phyloP scores from a whole-genome alignment of 192 early-diverging fungal species.

The Tieghemiomyces parasiticus region DNA sequence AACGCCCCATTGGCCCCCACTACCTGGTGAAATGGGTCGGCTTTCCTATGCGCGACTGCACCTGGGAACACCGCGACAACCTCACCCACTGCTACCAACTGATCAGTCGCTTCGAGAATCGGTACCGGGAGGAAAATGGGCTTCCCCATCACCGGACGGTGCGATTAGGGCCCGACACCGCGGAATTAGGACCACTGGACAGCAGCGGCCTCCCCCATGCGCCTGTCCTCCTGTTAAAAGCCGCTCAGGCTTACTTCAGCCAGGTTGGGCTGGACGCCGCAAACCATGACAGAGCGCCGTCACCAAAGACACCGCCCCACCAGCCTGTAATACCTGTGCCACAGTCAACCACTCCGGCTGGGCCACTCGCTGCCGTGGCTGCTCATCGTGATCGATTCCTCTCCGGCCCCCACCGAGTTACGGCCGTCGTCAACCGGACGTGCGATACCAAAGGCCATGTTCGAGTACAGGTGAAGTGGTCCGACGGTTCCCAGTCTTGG shows the following conservation, averaged over 20 bases:
- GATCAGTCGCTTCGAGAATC: neutral
- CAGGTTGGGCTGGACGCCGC: too few species aligned
- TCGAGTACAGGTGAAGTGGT: slow-evolving; percentile 5
- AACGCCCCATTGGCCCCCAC: neutral
- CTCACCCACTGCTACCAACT: neutral
- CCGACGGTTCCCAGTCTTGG: neutral
- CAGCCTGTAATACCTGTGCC: too few species aligned
- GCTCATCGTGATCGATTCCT: neutral
- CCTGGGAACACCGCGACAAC: neutral
- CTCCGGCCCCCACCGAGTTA: neutral
- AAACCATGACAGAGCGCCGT: neutral
- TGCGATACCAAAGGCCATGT: neutral
- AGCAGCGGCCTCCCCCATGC: neutral
- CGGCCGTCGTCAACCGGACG: neutral
- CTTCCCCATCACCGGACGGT: neutral
- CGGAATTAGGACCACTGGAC: too few species aligned
- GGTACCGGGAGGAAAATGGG: neutral
- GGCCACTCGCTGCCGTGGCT: neutral
- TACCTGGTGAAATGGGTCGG: slow-evolving; percentile 8
- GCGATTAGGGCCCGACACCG: too few species aligned
- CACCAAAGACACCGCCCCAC: neutral
- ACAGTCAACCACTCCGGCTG: neutral
- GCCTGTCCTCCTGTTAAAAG: neutral
- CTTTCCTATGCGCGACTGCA: neutral
- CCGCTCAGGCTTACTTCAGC: neutral